A percentile compares a stretch with the other conserved stretches of the same genome.
Evolutionary conservation across 2,329 filamentous ascomycete genomes (phyloP).

Genomic region (Pseudonectria foliicola): DNA sequence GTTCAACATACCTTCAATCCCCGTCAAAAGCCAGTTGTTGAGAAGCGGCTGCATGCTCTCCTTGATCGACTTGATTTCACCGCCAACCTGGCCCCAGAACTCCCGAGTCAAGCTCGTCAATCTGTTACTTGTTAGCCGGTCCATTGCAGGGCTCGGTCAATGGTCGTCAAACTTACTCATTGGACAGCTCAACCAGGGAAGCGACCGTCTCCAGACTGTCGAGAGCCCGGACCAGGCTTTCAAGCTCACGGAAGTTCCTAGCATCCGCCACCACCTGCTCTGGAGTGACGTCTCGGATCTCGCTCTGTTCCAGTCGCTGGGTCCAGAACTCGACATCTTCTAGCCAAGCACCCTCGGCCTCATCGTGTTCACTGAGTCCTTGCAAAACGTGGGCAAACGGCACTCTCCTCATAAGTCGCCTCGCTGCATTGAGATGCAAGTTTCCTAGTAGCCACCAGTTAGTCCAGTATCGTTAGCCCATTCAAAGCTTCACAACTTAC

Average conservation of each 20-base stretch:
- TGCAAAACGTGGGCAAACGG: slow-evolving; percentile 42
- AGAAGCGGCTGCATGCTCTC: slow-evolving; percentile 55
- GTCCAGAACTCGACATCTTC: slow-evolving; percentile 36
- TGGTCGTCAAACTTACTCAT: slow-evolving; percentile 40
- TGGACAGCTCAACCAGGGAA: slow-evolving; percentile 43
- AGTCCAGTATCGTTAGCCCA: slow-evolving; percentile 3
- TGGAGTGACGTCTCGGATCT: slow-evolving; percentile 29
- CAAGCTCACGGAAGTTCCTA: slow-evolving; percentile 60
- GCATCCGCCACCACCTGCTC: slow-evolving; percentile 46
- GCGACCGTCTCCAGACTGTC: slow-evolving; percentile 63
- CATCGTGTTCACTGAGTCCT: slow-evolving; percentile 30
- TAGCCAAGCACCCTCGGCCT: slow-evolving; percentile 30
- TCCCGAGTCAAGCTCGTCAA: slow-evolving; percentile 33
- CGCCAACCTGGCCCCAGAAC: slow-evolving; percentile 48
- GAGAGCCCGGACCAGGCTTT: slow-evolving; percentile 57
- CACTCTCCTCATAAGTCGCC: slow-evolving; percentile 45
- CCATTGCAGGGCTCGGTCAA: neutral
- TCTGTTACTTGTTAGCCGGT: slow-evolving; percentile 24
- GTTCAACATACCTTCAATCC: slow-evolving; percentile 43
- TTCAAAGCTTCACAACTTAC: slow-evolving; percentile 46
- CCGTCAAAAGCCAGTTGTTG: slow-evolving; percentile 53
- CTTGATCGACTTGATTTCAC: slow-evolving; percentile 47
- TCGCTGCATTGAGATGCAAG: slow-evolving; percentile 47
- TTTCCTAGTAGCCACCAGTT: slow-evolving; percentile 29
- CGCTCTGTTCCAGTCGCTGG: slow-evolving; percentile 28